These are phyloP conservation scores for Phaeotremella skinneri DNA, from an alignment of 768 basidiomycete genomes.

Conservation along the genomic window DNA sequence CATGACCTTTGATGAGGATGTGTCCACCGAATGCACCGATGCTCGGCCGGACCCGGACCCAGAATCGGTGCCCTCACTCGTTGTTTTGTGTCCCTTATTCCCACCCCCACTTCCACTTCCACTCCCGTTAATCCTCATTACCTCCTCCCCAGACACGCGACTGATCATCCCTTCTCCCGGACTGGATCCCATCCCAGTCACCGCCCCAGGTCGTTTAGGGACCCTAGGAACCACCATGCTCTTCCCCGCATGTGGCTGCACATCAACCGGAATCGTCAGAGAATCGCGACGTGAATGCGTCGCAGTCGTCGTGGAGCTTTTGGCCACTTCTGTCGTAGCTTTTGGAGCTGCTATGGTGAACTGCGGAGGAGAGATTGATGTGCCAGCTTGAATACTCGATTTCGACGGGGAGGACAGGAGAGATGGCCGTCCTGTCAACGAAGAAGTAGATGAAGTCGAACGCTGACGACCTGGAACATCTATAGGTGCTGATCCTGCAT, in stretches of 20 bases:
- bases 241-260: conserved; percentile 34
- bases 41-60: background rate
- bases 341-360: conserved; percentile 8
- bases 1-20: background rate
- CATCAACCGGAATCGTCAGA: conserved; percentile 22
- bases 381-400: conserved; percentile 1
- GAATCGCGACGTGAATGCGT: conserved; percentile 8
- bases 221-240: conserved; percentile 48
- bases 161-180: conserved; percentile 23
- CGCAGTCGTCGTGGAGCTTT: conserved; percentile 3
- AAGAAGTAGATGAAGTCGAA: conserved; percentile 10
- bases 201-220: conserved; percentile 44
- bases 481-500: conserved; percentile 8
- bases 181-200: conserved; percentile 37
- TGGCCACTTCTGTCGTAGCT: conserved; percentile 19
- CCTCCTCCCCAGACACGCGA: conserved; percentile 17
- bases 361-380: conserved; percentile 15
- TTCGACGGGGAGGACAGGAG: conserved; percentile 21
- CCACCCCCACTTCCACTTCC: background rate
- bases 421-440: conserved; percentile 4
- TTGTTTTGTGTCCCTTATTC: too few species aligned
- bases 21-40: background rate
- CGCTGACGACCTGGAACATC: conserved; percentile 4
- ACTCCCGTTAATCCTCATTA: background rate
- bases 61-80: too few species aligned